These are phyloP conservation scores for Alternaria angustiovoidea DNA, from an alignment of 2,329 filamentous ascomycete species.

Conservation along the genomic window DNA sequence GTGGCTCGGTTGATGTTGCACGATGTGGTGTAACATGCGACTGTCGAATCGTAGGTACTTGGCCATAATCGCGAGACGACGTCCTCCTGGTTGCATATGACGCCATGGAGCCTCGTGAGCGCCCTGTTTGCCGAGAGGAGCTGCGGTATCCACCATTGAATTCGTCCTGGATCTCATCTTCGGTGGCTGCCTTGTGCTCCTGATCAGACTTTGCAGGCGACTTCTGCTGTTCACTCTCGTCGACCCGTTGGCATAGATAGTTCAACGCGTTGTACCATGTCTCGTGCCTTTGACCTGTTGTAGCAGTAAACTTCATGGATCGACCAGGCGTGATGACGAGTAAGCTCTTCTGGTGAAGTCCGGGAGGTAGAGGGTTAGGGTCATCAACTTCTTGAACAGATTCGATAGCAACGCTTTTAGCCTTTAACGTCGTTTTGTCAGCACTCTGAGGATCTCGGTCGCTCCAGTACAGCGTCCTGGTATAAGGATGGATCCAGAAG, in stretches of 20 bases:
- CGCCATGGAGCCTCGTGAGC: conserved; percentile 69
- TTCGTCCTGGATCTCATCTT: conserved; percentile 69
- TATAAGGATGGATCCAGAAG: conserved; percentile 99
- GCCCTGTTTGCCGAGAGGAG: conserved; percentile 61
- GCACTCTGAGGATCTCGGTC: conserved; percentile 83
- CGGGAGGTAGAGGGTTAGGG: conserved; percentile 93
- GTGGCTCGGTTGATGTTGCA: conserved; percentile 43
- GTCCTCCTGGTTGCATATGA: conserved; percentile 75
- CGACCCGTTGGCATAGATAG: conserved; percentile 83
- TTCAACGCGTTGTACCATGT: conserved; percentile 98
- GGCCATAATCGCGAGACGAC: conserved; percentile 48
- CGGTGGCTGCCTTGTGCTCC: conserved; percentile 64
- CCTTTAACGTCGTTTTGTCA: conserved; percentile 77
- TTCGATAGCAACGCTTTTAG: conserved; percentile 93
- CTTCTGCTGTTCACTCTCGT: conserved; percentile 52
- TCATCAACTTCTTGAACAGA: conserved; percentile 90
- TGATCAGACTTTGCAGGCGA: conserved; percentile 10
- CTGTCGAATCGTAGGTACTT: conserved; percentile 59
- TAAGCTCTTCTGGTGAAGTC: conserved; percentile 91
- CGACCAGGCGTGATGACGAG: conserved; percentile 89
- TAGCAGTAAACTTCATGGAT: conserved; percentile 90
- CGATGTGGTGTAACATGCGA: conserved; percentile 40
- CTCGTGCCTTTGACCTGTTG: conserved; percentile 92
- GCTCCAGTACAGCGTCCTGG: conserved; percentile 95
- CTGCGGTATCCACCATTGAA: conserved; percentile 74